Percentiles rank a stretch among this genome's conserved stretches.
Evolutionary conservation across 257 asterid species (phyloP).

Genomic region (Solanum appendiculatum): DNA sequence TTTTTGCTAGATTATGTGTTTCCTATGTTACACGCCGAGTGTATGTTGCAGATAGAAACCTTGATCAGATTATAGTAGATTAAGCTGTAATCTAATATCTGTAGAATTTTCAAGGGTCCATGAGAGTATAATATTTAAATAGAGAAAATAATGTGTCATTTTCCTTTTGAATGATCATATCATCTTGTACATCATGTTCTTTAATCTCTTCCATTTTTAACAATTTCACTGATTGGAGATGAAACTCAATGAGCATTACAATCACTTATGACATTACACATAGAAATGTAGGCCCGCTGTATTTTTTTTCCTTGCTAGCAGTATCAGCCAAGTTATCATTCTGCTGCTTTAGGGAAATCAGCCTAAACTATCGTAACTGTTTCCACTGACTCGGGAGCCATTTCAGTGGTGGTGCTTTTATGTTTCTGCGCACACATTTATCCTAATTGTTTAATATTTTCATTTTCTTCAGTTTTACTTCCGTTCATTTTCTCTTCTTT

Average conservation of each 20-base stretch:
- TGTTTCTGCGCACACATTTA: neutral
- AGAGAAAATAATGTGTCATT: neutral
- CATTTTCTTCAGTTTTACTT: neutral
- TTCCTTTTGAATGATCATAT: neutral
- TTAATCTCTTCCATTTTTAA: neutral
- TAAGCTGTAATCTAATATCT: neutral
- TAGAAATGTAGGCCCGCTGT: neutral
- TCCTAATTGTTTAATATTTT: neutral
- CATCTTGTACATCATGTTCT: neutral
- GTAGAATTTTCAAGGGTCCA: neutral
- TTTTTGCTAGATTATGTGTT: neutral
- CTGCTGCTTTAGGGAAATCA: neutral
- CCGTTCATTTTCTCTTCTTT: neutral
- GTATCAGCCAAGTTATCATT: neutral
- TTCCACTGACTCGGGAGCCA: neutral
- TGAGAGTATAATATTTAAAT: neutral
- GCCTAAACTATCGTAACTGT: neutral
- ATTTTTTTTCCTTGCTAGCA: neutral
- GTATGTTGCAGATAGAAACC: neutral
- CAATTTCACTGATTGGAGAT: neutral
- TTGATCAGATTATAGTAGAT: neutral
- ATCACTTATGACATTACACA: neutral
- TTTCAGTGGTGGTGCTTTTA: neutral
- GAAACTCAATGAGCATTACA: neutral
- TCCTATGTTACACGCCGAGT: neutral